Evolutionary conservation across 768 basidiomycete species (phyloP).

Genomic region (Trametes sanguinea): DNA sequence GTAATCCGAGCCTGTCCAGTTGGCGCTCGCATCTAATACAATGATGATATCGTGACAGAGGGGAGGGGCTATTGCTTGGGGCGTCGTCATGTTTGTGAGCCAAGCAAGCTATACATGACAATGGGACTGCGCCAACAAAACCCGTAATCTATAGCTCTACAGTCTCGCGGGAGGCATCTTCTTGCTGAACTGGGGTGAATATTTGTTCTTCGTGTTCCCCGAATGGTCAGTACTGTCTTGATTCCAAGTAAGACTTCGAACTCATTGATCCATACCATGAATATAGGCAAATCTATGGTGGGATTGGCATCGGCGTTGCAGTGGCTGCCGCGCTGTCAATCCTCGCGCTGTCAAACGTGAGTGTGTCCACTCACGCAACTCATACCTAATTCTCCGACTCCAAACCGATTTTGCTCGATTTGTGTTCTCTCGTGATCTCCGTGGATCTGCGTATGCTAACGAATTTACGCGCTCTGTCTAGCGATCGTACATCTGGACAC

Average conservation of each 20-base stretch:
- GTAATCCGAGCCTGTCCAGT: slow-evolving; percentile 26
- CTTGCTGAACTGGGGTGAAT: slow-evolving; percentile 62
- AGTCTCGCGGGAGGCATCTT: slow-evolving; percentile 67
- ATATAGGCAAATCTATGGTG: slow-evolving; percentile 68
- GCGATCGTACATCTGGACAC: slow-evolving; percentile 71
- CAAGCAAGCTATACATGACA: background rate
- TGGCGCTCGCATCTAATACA: slow-evolving; percentile 6
- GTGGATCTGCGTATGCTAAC: background rate
- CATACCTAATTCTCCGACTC: slow-evolving; percentile 1
- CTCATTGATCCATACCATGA: background rate
- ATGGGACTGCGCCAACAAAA: slow-evolving; percentile 3
- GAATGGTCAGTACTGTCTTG: slow-evolving; percentile 52
- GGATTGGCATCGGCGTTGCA: slow-evolving; percentile 57
- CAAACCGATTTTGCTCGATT: background rate
- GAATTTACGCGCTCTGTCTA: slow-evolving; percentile 30
- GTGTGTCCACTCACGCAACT: slow-evolving; percentile 26
- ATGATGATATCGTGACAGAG: slow-evolving; percentile 43
- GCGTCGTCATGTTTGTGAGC: slow-evolving; percentile 56
- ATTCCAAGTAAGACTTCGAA: background rate
- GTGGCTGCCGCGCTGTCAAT: slow-evolving; percentile 53
- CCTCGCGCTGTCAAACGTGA: slow-evolving; percentile 65
- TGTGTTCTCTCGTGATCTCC: background rate
- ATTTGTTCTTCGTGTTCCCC: slow-evolving; percentile 61
- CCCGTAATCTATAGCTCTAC: slow-evolving; percentile 49
- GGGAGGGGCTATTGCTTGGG: slow-evolving; percentile 74